phyloP scores from a whole-genome alignment of 495 filamentous ascomycete species.

The Terfezia boudieri region DNA sequence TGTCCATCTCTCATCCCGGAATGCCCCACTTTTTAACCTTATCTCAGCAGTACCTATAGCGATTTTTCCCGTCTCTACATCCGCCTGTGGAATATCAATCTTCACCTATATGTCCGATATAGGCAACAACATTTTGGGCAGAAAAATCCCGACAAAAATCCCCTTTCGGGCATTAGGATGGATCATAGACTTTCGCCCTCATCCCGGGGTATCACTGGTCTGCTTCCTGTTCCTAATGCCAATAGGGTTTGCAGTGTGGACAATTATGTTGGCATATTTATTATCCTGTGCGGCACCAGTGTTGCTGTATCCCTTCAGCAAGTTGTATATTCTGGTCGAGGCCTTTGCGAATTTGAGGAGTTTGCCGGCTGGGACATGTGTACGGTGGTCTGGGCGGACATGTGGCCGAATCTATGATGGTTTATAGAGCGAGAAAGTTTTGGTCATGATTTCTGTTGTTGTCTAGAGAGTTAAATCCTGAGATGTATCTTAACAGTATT shows the following conservation, averaged over 20 bases:
- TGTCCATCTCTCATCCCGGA: slow-evolving; percentile 1
- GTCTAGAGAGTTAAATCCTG: no score
- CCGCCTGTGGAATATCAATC: not conserved
- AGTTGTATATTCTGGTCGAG: slow-evolving; percentile 2
- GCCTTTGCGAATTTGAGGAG: slow-evolving; percentile 3
- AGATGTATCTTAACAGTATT: no score
- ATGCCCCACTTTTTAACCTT: not conserved
- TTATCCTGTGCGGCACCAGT: not conserved
- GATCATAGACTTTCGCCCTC: not conserved
- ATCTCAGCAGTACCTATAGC: not conserved
- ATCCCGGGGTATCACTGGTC: not conserved
- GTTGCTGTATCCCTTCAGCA: not conserved
- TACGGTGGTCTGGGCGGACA: no score
- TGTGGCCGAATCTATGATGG: no score
- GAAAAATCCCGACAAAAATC: not conserved
- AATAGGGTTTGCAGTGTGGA: not conserved
- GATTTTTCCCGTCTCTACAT: no score
- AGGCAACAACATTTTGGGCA: not conserved
- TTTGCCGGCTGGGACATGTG: no score
- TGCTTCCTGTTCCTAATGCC: not conserved
- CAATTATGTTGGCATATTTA: not conserved
- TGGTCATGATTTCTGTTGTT: no score
- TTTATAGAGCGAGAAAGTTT: no score
- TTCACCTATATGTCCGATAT: not conserved
- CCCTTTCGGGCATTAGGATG: not conserved